A percentile compares a stretch with the other conserved stretches of the same genome.
These are phyloP conservation scores for Fermentozyma sake DNA, from an alignment of 1,139 yeast species.

Conservation along the genomic window DNA sequence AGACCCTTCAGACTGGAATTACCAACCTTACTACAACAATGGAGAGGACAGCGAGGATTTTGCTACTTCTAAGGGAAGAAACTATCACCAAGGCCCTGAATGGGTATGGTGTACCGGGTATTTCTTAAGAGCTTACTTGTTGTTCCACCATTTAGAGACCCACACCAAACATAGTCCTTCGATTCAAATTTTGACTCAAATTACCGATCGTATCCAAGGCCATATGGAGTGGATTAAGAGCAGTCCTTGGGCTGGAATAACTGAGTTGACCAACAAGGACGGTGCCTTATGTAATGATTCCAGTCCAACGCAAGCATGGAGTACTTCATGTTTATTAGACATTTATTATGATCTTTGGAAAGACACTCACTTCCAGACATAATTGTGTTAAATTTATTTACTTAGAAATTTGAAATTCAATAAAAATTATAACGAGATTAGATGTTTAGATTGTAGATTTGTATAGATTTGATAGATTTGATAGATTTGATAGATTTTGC, in stretches of 20 bases:
- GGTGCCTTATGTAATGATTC: constrained; percentile 81
- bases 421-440: too few relatives aligned
- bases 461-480: too few relatives aligned
- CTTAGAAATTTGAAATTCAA: too few relatives aligned
- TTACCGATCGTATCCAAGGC: constrained; percentile 55
- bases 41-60: constrained; percentile 79
- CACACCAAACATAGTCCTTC: constrained; percentile 25
- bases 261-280: constrained; percentile 87
- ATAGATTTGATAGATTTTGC: too few relatives aligned
- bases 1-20: constrained; percentile 89
- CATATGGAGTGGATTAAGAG: constrained; percentile 67
- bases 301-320: constrained; percentile 97
- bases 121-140: constrained; percentile 70
- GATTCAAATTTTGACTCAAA: constrained; percentile 23
- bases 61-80: constrained; percentile 91
- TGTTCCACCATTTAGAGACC: constrained; percentile 44
- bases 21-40: constrained; percentile 83
- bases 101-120: constrained; percentile 95
- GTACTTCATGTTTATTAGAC: constrained; percentile 79
- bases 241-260: constrained; percentile 89
- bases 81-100: constrained; percentile 98
- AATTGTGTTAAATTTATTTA: too few relatives aligned
- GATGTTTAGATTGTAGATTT: too few relatives aligned
- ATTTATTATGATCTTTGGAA: constrained; percentile 55
- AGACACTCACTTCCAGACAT: too few relatives aligned